Evolutionary conservation across 2,329 filamentous ascomycete genomes (phyloP), one percentile per base, ranked within the genome.

Genomic region (Ploettnerulaceae sp.): DNA sequence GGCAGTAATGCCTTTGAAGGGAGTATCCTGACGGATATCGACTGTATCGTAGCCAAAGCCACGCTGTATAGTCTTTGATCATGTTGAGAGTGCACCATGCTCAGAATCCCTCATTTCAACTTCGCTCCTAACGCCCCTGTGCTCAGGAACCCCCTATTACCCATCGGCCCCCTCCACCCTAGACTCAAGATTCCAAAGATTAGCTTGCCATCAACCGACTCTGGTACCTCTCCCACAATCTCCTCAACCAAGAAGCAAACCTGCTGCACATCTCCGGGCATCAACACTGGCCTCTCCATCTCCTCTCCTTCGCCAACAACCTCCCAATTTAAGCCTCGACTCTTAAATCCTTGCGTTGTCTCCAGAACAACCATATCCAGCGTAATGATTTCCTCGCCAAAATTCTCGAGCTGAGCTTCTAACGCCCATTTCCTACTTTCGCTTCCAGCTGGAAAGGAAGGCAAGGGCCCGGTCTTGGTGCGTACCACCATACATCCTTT

Each of bases 391-490:
- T 83, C 82, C 64, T 96, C 90, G 36, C 88, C 88, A 62, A 90
- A 86, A 66, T 97, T 98, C 71, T 98, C 93, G 48, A 98, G 68
- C 69, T 98, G 93, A 20, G 91, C 93, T 67, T 98, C 93, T 39
- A 98, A 73, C 11, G 88, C 82, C 77, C 88, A 95, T 48, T 50
- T 70, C 54, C 48, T 55, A 45, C 38, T n/a, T 55, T 42, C 25
- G 49, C 46, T 4, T 51, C 44, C 66, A n/a, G n/a, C n/a, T n/a
- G n/a, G n/a, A n/a, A n/a, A n/a, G n/a, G 68, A 58, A 2, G 70
- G 65, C 32, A 74, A 62, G 46, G 88, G 62, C 41, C 81, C 75
- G 3, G 89, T 79, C 66, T 97, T 98, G 1, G 91, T 96, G 53
- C 91, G 76, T 49, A 98, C 91, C 53, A 90, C 88, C 56, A 98